Base-by-base conservation (phyloP, 495 filamentous ascomycete genomes). In the Aspergillus homomorphus region DNA sequence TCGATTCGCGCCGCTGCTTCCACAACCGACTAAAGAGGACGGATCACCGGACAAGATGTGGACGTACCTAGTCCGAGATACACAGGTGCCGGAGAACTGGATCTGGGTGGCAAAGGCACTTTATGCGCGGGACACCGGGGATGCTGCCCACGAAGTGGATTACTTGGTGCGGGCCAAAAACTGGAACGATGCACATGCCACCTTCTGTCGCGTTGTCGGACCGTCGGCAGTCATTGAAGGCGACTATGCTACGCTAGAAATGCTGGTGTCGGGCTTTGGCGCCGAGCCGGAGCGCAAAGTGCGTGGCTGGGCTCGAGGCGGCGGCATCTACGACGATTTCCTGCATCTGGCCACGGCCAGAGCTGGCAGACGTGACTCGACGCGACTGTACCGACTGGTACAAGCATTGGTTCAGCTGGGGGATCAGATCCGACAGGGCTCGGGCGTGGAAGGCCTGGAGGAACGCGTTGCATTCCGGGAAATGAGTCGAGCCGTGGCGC, bases 101-200 rank as follows among this genome's bases (percentile, higher is more conserved):
- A 80, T 98, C 60, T 92, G 87, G 84, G 84, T 90, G 54, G 90
- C 93, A 24, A 91, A 91, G 74, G 94, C 92, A 4, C 77, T 95
- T 8, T 82, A 89, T 65, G 90, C 89, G 58, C 85, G 91, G 42
- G 79, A 85, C 57, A 82, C 78, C 50, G 80, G 83, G 56, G 82
- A 92, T 65, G 73, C 86, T 20, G 74, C 73, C 19, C 78, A 80
- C 45, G 89, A 96, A 66, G 86, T 91, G 6, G 78, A 86, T 45
- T 90, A 84, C 57, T 82, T 96, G 4, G 80, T 97, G 58, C 82
- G 83, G 51, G 93, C 89, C 8, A 82, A 80, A 48, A 82, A 89
- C 53, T 89, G 85, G 77, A 81, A 82, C 49, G 89, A 93, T 66
- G 93, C 94, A 20, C 94, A 96, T 71, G 77, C 82, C 28, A 91